Evolutionary conservation across 805 yeast species (phyloP).

Genomic region (Saccharomycopsis babjevae): DNA sequence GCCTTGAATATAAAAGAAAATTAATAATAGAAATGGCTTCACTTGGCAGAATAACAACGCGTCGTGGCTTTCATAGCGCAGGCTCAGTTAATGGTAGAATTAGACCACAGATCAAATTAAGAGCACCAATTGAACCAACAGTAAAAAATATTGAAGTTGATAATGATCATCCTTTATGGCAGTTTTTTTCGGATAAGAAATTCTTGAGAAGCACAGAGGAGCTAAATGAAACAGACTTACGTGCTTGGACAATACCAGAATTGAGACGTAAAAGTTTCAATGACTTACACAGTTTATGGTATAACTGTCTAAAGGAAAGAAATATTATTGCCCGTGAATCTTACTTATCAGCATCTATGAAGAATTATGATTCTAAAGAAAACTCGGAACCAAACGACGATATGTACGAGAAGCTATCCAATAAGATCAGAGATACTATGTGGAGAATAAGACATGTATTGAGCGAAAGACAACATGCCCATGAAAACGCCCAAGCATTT

Average conservation of each 20-base stretch:
- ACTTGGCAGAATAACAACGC: background rate
- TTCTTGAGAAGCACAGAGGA: constrained; percentile 52
- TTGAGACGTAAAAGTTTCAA: constrained; percentile 85
- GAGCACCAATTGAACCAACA: constrained; percentile 82
- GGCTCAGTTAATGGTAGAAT: constrained; percentile 32
- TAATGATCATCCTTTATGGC: constrained; percentile 92
- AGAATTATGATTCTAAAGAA: constrained; percentile 15
- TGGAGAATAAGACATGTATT: constrained; percentile 78
- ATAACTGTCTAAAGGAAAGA: constrained; percentile 71
- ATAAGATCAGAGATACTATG: constrained; percentile 50
- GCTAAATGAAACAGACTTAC: constrained; percentile 38
- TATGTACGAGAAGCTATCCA: constrained; percentile 25
- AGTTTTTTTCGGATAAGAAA: constrained; percentile 61
- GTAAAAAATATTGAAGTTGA: constrained; percentile 58
- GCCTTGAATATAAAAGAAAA: background rate
- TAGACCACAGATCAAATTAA: constrained; percentile 40
- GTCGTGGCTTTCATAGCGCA: constrained; percentile 27
- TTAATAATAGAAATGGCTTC: background rate
- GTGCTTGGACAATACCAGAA: constrained; percentile 84
- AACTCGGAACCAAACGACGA: constrained; percentile 29
- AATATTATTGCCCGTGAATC: constrained; percentile 70
- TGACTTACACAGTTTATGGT: constrained; percentile 89
- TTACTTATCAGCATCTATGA: constrained; percentile 37
- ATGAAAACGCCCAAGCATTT: constrained; percentile 44
- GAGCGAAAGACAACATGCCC: constrained; percentile 73